A percentile compares a stretch with the other conserved stretches of the same genome.
These are phyloP conservation scores for Vitis hybrid DNA, from an alignment of 177 flowering plant species.

Conservation along the genomic window DNA sequence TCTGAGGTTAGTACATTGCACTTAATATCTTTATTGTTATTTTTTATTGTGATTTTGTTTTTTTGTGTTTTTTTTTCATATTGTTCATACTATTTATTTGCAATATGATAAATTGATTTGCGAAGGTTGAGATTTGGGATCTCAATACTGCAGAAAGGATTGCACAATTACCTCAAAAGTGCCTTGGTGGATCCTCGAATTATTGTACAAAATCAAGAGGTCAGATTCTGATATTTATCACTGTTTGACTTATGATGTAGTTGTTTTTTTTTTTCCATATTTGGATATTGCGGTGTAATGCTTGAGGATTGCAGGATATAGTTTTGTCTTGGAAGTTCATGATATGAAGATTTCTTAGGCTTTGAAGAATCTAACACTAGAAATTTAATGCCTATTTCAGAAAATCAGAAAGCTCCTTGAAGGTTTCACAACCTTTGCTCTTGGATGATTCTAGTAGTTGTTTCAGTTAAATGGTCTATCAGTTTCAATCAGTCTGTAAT, in stretches of 20 bases:
- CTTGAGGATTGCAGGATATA: too few species aligned
- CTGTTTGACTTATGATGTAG: background rate
- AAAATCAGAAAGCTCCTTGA: too few species aligned
- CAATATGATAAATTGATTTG: slow-evolving; percentile 9
- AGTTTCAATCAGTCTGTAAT: too few species aligned
- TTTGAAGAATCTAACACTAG: too few species aligned
- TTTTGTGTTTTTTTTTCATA: slow-evolving; percentile 15
- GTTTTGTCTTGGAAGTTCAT: too few species aligned
- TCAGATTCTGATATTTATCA: slow-evolving; percentile 15
- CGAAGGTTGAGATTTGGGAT: slow-evolving; percentile 93
- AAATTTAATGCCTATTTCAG: too few species aligned
- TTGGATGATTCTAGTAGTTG: too few species aligned
- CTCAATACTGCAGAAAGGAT: slow-evolving; percentile 58
- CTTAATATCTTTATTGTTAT: slow-evolving; percentile 3
- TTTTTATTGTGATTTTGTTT: background rate
- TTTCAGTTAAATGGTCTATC: too few species aligned
- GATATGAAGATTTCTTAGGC: too few species aligned
- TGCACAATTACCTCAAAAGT: slow-evolving; percentile 37
- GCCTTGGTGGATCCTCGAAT: slow-evolving; percentile 26
- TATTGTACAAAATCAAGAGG: slow-evolving; percentile 58
- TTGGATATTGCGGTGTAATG: background rate
- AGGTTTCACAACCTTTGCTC: too few species aligned
- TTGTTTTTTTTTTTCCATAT: background rate
- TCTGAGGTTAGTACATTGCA: slow-evolving; percentile 49
- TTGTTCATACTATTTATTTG: background rate